phyloP scores from a whole-genome alignment of 176 grass and related monocot genomes.

The Aegilops speltoides region DNA sequence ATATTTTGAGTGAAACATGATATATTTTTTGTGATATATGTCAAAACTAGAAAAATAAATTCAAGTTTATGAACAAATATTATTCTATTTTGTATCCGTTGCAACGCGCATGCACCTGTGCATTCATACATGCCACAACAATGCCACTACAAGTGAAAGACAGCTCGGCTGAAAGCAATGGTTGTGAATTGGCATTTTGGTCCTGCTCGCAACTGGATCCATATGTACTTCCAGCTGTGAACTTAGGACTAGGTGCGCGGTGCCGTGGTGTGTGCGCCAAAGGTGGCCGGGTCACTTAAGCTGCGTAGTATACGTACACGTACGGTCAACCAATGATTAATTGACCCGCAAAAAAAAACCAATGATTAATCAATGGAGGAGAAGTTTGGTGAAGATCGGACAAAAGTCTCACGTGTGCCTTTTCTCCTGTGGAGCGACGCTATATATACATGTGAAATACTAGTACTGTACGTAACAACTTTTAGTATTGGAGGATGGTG shows the following conservation, averaged over 20 bases:
- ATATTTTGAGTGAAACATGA: too few relatives aligned
- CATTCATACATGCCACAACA: too few relatives aligned
- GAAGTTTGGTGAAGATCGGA: not conserved
- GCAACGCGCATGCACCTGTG: too few relatives aligned
- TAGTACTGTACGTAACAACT: too few relatives aligned
- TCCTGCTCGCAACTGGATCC: not conserved
- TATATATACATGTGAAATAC: too few relatives aligned
- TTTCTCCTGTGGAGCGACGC: not conserved
- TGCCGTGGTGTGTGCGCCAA: not conserved
- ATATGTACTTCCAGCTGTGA: not conserved
- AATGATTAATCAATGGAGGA: not conserved
- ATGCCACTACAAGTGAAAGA: not conserved
- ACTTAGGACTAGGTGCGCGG: not conserved
- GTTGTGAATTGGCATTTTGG: not conserved
- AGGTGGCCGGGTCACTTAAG: not conserved
- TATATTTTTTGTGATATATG: too few relatives aligned
- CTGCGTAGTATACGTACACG: not conserved
- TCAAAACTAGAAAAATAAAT: too few relatives aligned
- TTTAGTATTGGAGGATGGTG: too few relatives aligned
- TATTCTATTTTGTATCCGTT: too few relatives aligned
- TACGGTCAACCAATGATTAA: not conserved
- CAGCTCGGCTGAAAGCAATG: not conserved
- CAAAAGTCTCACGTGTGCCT: not conserved
- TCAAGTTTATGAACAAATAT: too few relatives aligned
- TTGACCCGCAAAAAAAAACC: not conserved